Conservation (phyloP, 495 filamentous ascomycete genomes). For the Trichoderma asperelloides region DNA sequence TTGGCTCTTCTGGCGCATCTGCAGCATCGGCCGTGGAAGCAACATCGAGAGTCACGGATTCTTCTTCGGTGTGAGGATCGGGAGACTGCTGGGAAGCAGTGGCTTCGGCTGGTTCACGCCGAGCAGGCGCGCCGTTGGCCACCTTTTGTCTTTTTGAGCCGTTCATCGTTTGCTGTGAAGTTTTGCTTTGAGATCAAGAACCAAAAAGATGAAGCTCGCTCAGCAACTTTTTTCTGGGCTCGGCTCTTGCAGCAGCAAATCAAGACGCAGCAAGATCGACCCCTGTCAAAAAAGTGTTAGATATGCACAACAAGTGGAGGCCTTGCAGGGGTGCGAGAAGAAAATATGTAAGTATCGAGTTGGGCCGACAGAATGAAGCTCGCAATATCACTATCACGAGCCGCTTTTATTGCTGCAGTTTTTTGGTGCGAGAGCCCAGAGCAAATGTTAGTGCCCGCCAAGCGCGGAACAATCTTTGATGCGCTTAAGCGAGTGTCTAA, state of each 20-base stretch:
- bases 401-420: background rate
- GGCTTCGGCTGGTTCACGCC: background rate
- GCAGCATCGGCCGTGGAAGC: slow-evolving; percentile 17
- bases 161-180: background rate
- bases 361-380: background rate
- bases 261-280: background rate
- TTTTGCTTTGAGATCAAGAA: background rate
- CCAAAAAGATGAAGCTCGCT: background rate
- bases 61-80: slow-evolving; percentile 6
- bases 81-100: background rate
- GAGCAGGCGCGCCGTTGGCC: background rate
- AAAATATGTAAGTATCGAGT: background rate
- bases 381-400: background rate
- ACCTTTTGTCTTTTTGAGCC: slow-evolving; percentile 1
- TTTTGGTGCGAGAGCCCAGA: background rate
- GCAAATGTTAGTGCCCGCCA: background rate
- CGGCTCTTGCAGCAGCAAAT: background rate
- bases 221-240: slow-evolving; percentile 6
- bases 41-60: slow-evolving; percentile 14
- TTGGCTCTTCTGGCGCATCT: slow-evolving; percentile 21
- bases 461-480: background rate
- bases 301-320: background rate
- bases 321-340: background rate
- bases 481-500: background rate
- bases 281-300: background rate